Evolutionary conservation across 2,329 filamentous ascomycete genomes (phyloP).

Genomic region (Thelonectria blattea): DNA sequence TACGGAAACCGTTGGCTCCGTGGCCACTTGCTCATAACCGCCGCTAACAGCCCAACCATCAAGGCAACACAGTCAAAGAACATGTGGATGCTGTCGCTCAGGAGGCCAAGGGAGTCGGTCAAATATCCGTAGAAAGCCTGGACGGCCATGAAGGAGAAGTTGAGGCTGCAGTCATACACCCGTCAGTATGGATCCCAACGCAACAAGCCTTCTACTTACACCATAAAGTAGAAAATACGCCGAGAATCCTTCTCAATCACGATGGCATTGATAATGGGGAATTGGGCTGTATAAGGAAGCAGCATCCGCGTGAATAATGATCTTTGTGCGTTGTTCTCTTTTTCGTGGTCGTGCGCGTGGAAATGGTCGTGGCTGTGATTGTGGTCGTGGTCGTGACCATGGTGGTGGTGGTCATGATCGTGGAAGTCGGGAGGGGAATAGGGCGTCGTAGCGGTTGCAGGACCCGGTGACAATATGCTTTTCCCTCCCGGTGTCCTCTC

Average conservation of each 20-base stretch:
- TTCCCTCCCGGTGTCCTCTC: constrained; percentile 50
- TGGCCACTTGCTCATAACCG: constrained; percentile 96
- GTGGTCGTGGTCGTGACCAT: constrained; percentile 35
- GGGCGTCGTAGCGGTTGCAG: constrained; percentile 36
- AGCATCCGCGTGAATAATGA: constrained; percentile 77
- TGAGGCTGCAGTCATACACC: constrained; percentile 65
- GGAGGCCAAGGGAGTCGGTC: constrained; percentile 90
- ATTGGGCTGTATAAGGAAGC: constrained; percentile 70
- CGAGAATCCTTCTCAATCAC: constrained; percentile 90
- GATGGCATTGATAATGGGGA: constrained; percentile 84
- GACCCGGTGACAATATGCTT: constrained; percentile 45
- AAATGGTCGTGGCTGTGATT: constrained; percentile 29
- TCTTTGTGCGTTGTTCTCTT: constrained; percentile 54
- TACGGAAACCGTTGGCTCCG: constrained; percentile 89
- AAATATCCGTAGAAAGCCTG: constrained; percentile 94
- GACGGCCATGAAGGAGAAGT: constrained; percentile 92
- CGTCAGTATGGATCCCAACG: constrained; percentile 25
- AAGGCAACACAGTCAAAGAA: constrained; percentile 97
- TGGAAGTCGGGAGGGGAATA: constrained; percentile 41
- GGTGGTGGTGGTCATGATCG: constrained; percentile 35
- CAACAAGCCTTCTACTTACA: constrained; percentile 56
- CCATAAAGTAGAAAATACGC: constrained; percentile 96
- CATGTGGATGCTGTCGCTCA: constrained; percentile 99
- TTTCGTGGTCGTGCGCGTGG: constrained; percentile 42
- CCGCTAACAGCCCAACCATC: constrained; percentile 85